Conservation (phyloP, 1,284 basidiomycete genomes). For the Ustilago trichophora region DNA sequence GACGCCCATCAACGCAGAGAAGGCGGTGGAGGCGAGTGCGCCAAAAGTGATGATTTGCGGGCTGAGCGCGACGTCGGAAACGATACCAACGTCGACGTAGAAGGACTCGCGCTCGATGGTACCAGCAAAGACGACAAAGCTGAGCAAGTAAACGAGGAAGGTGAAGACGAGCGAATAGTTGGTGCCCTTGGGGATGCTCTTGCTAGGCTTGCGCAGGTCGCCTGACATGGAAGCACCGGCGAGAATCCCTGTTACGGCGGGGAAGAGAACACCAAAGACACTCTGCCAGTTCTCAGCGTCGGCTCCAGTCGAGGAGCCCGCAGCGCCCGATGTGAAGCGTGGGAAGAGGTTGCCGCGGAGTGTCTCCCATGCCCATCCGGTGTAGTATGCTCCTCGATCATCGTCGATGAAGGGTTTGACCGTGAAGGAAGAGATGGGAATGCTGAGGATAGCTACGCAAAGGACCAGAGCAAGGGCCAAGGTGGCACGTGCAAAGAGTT, state of each 20-base stretch:
- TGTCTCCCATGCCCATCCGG: conserved; percentile 60
- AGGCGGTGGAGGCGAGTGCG: conserved; percentile 61
- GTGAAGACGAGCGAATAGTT: conserved; percentile 65
- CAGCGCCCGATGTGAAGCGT: conserved; percentile 62
- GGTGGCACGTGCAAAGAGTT: conserved; percentile 62
- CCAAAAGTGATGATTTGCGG: conserved; percentile 63
- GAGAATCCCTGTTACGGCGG: conserved; percentile 63
- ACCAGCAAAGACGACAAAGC: conserved; percentile 62
- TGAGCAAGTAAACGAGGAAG: conserved; percentile 57
- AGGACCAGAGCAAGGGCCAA: conserved; percentile 60
- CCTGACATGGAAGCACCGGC: conserved; percentile 66
- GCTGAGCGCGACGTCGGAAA: conserved; percentile 62
- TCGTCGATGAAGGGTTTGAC: conserved; percentile 60
- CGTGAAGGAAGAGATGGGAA: conserved; percentile 58
- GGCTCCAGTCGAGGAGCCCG: conserved; percentile 53
- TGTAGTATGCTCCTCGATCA: conserved; percentile 62
- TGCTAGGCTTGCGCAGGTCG: conserved; percentile 65
- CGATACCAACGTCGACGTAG: conserved; percentile 62
- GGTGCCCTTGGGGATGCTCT: conserved; percentile 66
- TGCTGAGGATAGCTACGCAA: conserved; percentile 57
- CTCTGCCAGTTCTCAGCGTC: conserved; percentile 59
- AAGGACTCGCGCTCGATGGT: conserved; percentile 63
- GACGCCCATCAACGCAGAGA: conserved; percentile 65
- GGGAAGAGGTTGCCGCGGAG: conserved; percentile 60
- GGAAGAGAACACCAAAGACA: conserved; percentile 65